Base-by-base conservation (phyloP, 306 rosid genomes). In the Lithocarpus polystachyus region DNA sequence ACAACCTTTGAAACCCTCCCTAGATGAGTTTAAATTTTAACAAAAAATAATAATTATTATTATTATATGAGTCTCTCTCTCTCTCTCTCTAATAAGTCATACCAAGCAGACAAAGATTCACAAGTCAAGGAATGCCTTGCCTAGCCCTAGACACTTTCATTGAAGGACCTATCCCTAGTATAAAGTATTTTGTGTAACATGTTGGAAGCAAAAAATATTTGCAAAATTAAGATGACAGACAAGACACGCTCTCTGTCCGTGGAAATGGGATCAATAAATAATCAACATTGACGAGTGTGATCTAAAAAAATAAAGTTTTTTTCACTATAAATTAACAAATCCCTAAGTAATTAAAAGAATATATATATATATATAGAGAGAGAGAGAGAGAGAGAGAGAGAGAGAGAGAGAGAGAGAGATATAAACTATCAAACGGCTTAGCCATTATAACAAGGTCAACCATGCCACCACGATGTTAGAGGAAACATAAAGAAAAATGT, bases 21-120 rank as follows among this genome's bases (percentile, higher is more conserved):
- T 40, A 40, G 45, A 40, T 40, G 45, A 35, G 8, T 6, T 35
- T 6, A 6, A 31, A 31, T 35, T 35, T 35, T 35, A 35, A 35
- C 40, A 35, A 35, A 6, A 6, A 35, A 35, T 31, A 35, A 1
- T 35, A 0, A 35, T 35, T 35, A 35, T 35, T 1, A 35, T 35
- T 35, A 35, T 35, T 35, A 6, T 31, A 31, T 31, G 35, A 31
- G 6, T 33, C 45, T 7, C 11, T 37, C 43, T 37, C 40, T 35
- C 9, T 35, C 43, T 37, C 11, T 7, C 45, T 37, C 45, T 7
- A 7, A 37, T 37, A 12, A 60, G 33, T 23, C 11, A 51, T 22
- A 29, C 68, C 43, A 69, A 76, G 77, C 83, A 81, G 84, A 87
- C 86, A 83, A 72, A 83, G 87, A 87, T 88, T 86, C 86, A 78